Evolutionary conservation across 441 rosid species (phyloP).

Genomic region (Omphalea diandra): DNA sequence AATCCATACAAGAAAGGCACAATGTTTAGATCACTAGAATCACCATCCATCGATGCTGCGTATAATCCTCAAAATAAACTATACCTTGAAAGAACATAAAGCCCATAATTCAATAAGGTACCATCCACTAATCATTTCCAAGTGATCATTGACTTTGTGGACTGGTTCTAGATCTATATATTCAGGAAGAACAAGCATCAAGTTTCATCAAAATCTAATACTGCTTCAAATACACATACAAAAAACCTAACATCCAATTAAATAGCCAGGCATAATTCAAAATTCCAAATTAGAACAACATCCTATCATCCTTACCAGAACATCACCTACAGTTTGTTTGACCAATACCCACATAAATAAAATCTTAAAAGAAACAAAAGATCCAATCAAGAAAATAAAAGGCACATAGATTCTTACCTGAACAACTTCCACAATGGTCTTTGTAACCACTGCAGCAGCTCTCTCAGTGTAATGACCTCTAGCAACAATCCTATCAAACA

Average conservation of each 20-base stretch:
- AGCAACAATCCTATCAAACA: slow-evolving; percentile 92
- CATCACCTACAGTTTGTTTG: too few relatives aligned
- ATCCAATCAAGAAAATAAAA: background rate
- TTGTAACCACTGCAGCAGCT: slow-evolving; percentile 84
- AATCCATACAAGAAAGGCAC: background rate
- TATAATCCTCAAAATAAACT: slow-evolving; percentile 4
- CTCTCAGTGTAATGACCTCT: slow-evolving; percentile 94
- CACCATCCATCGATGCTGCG: background rate
- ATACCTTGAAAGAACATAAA: background rate
- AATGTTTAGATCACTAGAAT: background rate
- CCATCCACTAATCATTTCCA: background rate
- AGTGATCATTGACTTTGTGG: background rate
- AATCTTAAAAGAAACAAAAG: background rate
- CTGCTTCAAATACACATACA: too few relatives aligned
- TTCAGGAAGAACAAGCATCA: background rate
- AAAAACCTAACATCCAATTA: background rate
- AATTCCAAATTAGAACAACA: too few relatives aligned
- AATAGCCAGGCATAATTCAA: too few relatives aligned
- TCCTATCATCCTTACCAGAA: too few relatives aligned
- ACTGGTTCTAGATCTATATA: background rate
- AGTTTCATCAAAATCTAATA: background rate
- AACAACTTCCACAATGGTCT: slow-evolving; percentile 91
- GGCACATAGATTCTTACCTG: slow-evolving; percentile 47
- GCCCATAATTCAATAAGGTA: background rate
- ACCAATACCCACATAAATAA: background rate